phyloP scores from a whole-genome alignment of 1,284 basidiomycete species.

The Heterobasidion annosum region DNA sequence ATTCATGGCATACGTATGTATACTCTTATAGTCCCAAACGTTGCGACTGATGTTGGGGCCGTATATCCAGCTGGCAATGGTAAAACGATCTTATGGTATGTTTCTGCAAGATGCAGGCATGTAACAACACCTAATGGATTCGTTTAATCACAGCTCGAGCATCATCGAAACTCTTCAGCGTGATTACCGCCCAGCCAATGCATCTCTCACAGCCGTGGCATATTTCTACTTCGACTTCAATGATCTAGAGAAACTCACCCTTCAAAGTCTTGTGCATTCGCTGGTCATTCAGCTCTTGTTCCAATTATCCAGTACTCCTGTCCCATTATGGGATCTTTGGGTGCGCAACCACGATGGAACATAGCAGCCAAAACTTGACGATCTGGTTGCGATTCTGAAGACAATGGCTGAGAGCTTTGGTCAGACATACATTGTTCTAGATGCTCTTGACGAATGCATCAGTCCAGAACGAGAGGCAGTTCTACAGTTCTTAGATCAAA shows the following conservation, averaged over 20 bases:
- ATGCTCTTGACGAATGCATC: constrained; percentile 4
- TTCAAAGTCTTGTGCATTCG: constrained; percentile 1
- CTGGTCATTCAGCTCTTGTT: constrained; percentile 1
- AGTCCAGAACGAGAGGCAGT: background rate
- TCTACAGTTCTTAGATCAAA: background rate
- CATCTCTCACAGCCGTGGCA: background rate
- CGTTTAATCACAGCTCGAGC: background rate
- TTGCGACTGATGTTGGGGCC: too few species aligned
- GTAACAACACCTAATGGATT: too few species aligned
- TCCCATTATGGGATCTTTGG: background rate
- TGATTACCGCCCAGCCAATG: background rate
- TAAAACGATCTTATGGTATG: constrained; percentile 4
- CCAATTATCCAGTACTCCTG: background rate
- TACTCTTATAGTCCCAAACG: background rate
- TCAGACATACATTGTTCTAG: background rate
- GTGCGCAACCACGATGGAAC: background rate
- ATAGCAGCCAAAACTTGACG: background rate
- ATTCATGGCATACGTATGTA: constrained; percentile 3
- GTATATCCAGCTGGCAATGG: background rate
- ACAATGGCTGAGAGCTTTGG: background rate
- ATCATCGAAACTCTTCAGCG: constrained; percentile 1
- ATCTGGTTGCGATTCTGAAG: background rate
- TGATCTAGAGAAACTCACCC: background rate
- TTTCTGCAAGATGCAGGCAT: background rate
- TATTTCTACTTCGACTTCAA: constrained; percentile 4